Base-by-base conservation (phyloP, 257 asterid species). In the Ilex aquifolium region DNA sequence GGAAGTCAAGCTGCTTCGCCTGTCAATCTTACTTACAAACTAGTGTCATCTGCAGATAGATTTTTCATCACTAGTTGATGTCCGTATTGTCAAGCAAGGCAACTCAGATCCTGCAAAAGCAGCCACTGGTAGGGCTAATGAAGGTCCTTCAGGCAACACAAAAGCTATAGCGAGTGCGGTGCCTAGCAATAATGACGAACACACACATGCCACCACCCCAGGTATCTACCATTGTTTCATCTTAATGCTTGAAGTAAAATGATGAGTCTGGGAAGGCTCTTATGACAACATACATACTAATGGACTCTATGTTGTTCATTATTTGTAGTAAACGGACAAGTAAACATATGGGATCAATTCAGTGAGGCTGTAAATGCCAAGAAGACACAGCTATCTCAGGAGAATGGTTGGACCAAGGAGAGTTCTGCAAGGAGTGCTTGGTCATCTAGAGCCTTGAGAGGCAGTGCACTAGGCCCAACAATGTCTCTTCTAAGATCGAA, bases 391-490 rank as follows among this genome's bases (percentile, higher is more conserved):
- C 74, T 82, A 52, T 67, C 86, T 0, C 76, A 68, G 75, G 80
- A 66, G 60, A 70, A 69, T 60, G 66, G 65, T 53, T 67, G 81
- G 78, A 82, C 63, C 11, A 79, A 76, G 71, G 74, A 68, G 60
- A 74, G 30, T 61, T 50, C 85, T 13, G 78, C 80, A 13, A 62
- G 73, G 61, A 76, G 74, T 68, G 49, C 87, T 0, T 81, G 85
- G 91, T 87, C 94, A 13, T 70, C 79, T 68, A 80, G 74, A 77
- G 78, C 86, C 57, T 68, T 84, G 29, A 78, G 87, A 75, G 87
- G 90, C 71, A 76, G 86, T 64, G 90, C 85, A 0, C 84, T 84
- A 30, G 95, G 90, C 60, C 86, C 94, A 6, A 87, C 92, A 31
- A 82, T 90, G 85, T 83, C 94, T 59, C 61, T 80, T 44, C 73